These are phyloP conservation scores for Panaeolus papilionaceus DNA, from an alignment of 768 basidiomycete genomes.

Conservation along the genomic window DNA sequence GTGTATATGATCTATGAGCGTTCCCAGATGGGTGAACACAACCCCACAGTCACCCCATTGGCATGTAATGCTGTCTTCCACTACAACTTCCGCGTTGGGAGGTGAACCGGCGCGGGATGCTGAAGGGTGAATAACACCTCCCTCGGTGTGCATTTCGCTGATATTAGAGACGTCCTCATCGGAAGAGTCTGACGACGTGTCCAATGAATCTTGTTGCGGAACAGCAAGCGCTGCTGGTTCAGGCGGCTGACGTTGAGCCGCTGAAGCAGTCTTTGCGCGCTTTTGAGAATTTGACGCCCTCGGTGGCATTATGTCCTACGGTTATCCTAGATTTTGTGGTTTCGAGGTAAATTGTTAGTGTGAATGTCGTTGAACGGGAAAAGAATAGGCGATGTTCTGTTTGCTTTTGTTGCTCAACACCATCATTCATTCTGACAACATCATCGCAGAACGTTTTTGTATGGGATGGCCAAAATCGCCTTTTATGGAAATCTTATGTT, in stretches of 20 bases:
- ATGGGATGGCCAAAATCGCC: background rate
- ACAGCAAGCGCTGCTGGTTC: slow-evolving; percentile 2
- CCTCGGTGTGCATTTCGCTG: slow-evolving; percentile 28
- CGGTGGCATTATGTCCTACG: slow-evolving; percentile 1
- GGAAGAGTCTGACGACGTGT: slow-evolving; percentile 37
- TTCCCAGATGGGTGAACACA: slow-evolving; percentile 75
- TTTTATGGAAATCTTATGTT: slow-evolving; percentile 14
- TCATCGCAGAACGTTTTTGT: slow-evolving; percentile 14
- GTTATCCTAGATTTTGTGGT: background rate
- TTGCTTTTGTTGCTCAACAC: slow-evolving; percentile 11
- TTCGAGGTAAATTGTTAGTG: slow-evolving; percentile 1
- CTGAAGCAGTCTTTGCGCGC: slow-evolving; percentile 9
- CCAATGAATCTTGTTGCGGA: background rate
- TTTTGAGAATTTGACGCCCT: slow-evolving; percentile 10
- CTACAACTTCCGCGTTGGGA: slow-evolving; percentile 31
- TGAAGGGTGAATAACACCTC: slow-evolving; percentile 31
- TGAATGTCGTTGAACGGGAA: slow-evolving; percentile 13
- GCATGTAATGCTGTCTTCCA: slow-evolving; percentile 72
- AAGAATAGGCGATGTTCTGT: slow-evolving; percentile 11
- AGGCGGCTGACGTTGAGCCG: slow-evolving; percentile 5
- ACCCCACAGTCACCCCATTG: slow-evolving; percentile 84
- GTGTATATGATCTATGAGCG: slow-evolving; percentile 85
- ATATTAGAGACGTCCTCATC: slow-evolving; percentile 31
- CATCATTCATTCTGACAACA: slow-evolving; percentile 15
- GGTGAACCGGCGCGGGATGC: slow-evolving; percentile 50